These are phyloP conservation scores for Colletotrichum tanaceti DNA, from an alignment of 2,329 filamentous ascomycete species.

Conservation along the genomic window DNA sequence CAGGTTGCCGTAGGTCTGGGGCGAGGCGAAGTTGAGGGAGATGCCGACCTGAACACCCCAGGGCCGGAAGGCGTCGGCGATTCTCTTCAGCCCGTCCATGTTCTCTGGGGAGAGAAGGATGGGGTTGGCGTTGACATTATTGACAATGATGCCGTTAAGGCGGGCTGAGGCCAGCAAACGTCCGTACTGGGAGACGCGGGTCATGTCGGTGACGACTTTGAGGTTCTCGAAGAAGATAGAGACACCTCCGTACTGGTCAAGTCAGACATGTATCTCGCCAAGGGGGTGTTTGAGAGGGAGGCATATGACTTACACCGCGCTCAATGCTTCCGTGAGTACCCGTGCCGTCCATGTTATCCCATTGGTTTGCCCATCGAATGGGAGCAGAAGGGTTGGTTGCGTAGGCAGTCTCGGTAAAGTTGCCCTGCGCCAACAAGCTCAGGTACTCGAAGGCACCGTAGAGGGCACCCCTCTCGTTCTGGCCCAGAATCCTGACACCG, in stretches of 20 bases:
- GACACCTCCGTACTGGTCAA: slow-evolving; percentile 64
- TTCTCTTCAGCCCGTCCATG: slow-evolving; percentile 68
- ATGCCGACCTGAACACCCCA: slow-evolving; percentile 75
- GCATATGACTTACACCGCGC: slow-evolving; percentile 56
- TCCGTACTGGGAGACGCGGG: slow-evolving; percentile 70
- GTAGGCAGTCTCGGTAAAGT: slow-evolving; percentile 55
- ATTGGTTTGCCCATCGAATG: slow-evolving; percentile 78
- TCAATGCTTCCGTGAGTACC: slow-evolving; percentile 66
- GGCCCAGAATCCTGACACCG: slow-evolving; percentile 68
- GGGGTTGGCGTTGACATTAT: slow-evolving; percentile 78
- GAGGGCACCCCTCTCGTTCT: slow-evolving; percentile 74
- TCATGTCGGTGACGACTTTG: slow-evolving; percentile 66
- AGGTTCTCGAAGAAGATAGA: slow-evolving; percentile 76
- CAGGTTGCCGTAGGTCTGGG: slow-evolving; percentile 65
- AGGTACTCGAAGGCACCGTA: slow-evolving; percentile 79
- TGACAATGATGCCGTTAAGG: slow-evolving; percentile 74
- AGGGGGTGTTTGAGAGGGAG: not conserved
- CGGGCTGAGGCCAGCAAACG: slow-evolving; percentile 74
- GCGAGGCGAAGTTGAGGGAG: slow-evolving; percentile 76
- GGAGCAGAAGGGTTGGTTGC: slow-evolving; percentile 68
- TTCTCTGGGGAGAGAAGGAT: slow-evolving; percentile 66
- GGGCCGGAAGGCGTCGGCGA: slow-evolving; percentile 74
- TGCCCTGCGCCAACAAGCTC: slow-evolving; percentile 70
- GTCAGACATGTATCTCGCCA: not conserved
- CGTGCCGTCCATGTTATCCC: slow-evolving; percentile 73